Evolutionary conservation across 805 yeast genomes (phyloP).

Genomic region (Hermanozyma aechmeae): DNA sequence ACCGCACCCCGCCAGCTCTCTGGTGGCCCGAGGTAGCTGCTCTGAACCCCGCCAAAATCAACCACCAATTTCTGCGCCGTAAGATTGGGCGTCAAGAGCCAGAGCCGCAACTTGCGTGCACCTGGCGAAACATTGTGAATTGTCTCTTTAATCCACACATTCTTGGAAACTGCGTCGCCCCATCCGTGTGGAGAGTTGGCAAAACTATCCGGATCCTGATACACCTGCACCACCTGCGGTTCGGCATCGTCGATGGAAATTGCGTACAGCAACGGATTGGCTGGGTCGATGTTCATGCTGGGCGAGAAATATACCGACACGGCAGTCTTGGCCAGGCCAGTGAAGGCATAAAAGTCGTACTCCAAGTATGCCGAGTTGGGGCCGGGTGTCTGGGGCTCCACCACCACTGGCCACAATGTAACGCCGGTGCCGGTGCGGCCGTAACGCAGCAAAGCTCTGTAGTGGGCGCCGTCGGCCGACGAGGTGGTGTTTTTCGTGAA

Average conservation of each 20-base stretch:
- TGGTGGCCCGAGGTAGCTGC: conserved; percentile 11
- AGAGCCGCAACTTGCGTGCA: conserved; percentile 6
- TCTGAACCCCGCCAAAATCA: conserved; percentile 12
- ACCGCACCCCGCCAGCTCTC: too few species aligned
- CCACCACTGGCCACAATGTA: conserved; percentile 7
- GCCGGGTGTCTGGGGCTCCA: conserved; percentile 7
- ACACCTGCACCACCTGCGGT: conserved; percentile 11
- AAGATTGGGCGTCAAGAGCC: conserved; percentile 9
- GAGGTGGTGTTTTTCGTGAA: conserved; percentile 6
- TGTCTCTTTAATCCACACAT: conserved; percentile 7
- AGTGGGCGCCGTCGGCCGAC: too few species aligned
- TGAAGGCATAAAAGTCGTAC: conserved; percentile 8
- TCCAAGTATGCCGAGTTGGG: conserved; percentile 7
- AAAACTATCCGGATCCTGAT: conserved; percentile 7
- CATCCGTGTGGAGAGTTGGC: conserved; percentile 8
- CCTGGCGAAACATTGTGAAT: conserved; percentile 8
- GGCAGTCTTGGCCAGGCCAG: conserved; percentile 8
- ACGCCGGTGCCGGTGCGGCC: conserved; percentile 11
- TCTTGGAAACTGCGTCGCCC: conserved; percentile 8
- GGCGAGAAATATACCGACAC: conserved; percentile 10
- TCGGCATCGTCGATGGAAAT: conserved; percentile 14
- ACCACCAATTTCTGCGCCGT: conserved; percentile 8
- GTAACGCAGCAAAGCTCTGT: conserved; percentile 4
- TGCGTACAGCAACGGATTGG: conserved; percentile 13
- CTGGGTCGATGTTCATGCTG: conserved; percentile 11